Percentiles rank a stretch among this genome's conserved stretches.
Evolutionary conservation across 495 filamentous ascomycete species (phyloP).

Genomic region (Daldinia childiae): DNA sequence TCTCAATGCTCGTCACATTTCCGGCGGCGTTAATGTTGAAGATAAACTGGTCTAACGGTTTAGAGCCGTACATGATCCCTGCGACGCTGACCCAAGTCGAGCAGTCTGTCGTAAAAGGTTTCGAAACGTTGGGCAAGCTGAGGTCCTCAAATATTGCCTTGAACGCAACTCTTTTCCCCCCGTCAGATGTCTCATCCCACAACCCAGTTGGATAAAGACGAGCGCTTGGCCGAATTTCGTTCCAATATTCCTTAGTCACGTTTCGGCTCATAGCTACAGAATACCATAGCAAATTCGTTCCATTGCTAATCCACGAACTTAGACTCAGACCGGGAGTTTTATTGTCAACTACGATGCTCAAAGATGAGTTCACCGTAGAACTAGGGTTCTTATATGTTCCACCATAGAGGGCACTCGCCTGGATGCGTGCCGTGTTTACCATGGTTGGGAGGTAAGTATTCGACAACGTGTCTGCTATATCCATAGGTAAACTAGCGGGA

Average conservation of each 20-base stretch:
- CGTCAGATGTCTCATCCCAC: conserved; percentile 42
- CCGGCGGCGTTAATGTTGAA: conserved; percentile 53
- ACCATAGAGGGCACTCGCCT: conserved; percentile 49
- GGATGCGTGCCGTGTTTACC: conserved; percentile 45
- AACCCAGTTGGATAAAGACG: conserved; percentile 56
- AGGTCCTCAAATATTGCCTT: conserved; percentile 56
- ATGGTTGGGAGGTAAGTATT: conserved; percentile 52
- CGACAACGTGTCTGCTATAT: conserved; percentile 50
- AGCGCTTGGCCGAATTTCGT: conserved; percentile 38
- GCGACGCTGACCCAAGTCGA: conserved; percentile 52
- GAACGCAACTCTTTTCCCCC: conserved; percentile 50
- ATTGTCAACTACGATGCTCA: conserved; percentile 52
- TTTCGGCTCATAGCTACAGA: conserved; percentile 47
- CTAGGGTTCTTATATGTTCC: conserved; percentile 51
- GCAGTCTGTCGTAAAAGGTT: conserved; percentile 51
- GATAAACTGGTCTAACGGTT: conserved; percentile 55
- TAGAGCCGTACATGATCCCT: conserved; percentile 49
- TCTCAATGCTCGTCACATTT: conserved; percentile 50
- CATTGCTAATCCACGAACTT: conserved; percentile 59
- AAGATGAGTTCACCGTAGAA: conserved; percentile 48
- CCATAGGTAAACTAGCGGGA: conserved; percentile 41
- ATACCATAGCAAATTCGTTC: conserved; percentile 53
- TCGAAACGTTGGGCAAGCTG: conserved; percentile 25
- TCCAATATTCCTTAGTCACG: conserved; percentile 39
- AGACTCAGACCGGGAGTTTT: conserved; percentile 56